Evolutionary conservation across 1,284 basidiomycete species (phyloP), one percentile per base, ranked within the genome.

Genomic region (Cutaneotrichosporon spelunceum): DNA sequence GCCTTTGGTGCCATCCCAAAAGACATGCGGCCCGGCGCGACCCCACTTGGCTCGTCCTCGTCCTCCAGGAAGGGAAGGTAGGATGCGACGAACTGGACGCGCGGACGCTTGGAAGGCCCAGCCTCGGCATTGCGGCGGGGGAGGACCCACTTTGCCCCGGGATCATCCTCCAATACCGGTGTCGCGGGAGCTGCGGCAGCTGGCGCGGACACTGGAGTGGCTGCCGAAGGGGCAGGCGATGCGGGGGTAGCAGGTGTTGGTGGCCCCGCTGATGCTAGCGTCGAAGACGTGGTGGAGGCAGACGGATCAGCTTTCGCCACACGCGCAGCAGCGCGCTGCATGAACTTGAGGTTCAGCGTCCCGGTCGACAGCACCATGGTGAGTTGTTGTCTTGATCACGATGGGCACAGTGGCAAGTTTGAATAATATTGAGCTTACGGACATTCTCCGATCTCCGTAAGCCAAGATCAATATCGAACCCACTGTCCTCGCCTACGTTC

Each of bases 321-420:
- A 8, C 65, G 66, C 45, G 73, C 74, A n/a, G 68, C 61, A 10
- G 71, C 76, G 14, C 76, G 68, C 66, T 78, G 76, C 76, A 78
- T 78, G 58, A 78, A 78, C 61, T 78, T 78, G 39, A 78, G 71
- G 50, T 76, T 77, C 39, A 75, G 69, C 10, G 76, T 78, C 13
- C 70, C 72, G 27, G 69, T 60, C 16, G 75, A 77, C 53, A 78
- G 68, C 39, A 71, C 70, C 73, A 76, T 63, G 36, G 56, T 45
- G 56, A 21, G 23, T 13, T n/a, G 23, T 13, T n/a, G 4, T 33
- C n/a, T 53, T 34, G 34, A 39, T 42, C 23, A 24, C 8, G 23
- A 29, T 52, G 21, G 44, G 21, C 16, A 2, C 23, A 9, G 19
- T 23, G 26, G 13, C 14, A 54, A n/a, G 53, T 55, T 26, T 44